Evolutionary conservation across 1,139 yeast species (phyloP), one percentile per base, ranked within the genome.

Genomic region (Yamadazyma atmosphaerica): DNA sequence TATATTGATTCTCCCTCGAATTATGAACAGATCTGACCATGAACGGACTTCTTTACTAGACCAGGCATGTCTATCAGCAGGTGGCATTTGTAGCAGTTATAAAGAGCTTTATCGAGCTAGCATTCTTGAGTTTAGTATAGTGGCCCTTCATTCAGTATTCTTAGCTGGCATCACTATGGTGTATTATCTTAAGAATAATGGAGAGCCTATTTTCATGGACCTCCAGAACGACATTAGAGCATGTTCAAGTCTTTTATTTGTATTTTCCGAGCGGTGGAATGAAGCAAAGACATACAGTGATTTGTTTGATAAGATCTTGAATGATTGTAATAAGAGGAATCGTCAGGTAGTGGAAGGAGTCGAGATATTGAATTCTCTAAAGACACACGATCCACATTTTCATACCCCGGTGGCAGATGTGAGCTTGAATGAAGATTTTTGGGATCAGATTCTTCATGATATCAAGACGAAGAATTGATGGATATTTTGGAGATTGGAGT

Each of bases 231-330:
- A 46, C 19, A 36, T 48, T 4, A 41, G 50, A 28, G 46, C 50
- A 9, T 45, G 51, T 27, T 45, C 51, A 6, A 44, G 44, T 25
- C 28, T 48, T n/a, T 35, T 48, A 19, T 44, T 45, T 33, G 44
- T 48, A 2, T 48, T 45, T 18, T 34, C 49, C 4, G 51, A 48
- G 23, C 34, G 52, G 34, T 48, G 52, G 52, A 32, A 25, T 3
- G 52, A 48, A 32, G 50, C 52, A 2, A 45, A 46, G 30, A 37
- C 45, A 4, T 48, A 46, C 28, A 40, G 49, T 24, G 49, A 43
- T 22, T 27, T 48, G n/a, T 46, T 46, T 33, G 52, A 48, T 19
- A 36, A 24, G 9, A 37, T 48, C 4, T 22, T 48, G 10, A 47
- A 46, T 11, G 35, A 40, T 19, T 24, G 35, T 17, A 41, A 36